Conservation (phyloP, 768 basidiomycete species). For the Amanita rubescens region DNA sequence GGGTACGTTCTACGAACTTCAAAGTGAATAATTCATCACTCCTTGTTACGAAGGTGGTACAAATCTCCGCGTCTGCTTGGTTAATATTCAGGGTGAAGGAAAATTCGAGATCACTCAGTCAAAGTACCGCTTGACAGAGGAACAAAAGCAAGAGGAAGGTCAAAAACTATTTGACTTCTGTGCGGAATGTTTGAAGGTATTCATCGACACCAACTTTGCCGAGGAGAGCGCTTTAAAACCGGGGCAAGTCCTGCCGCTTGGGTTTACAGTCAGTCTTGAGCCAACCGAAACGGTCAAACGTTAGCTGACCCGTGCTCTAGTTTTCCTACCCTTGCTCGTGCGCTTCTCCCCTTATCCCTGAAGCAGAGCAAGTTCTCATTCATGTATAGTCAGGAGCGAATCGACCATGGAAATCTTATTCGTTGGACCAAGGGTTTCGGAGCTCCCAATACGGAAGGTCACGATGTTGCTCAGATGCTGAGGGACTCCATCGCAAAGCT, state of each 20-base stretch:
- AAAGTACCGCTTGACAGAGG: constrained; percentile 94
- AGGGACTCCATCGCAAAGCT: constrained; percentile 68
- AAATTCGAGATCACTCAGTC: constrained; percentile 98
- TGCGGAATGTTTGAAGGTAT: constrained; percentile 85
- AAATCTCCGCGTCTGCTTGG: constrained; percentile 97
- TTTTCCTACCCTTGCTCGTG: constrained; percentile 95
- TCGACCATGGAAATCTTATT: constrained; percentile 91
- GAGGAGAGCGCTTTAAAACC: constrained; percentile 40
- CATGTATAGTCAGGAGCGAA: constrained; percentile 68
- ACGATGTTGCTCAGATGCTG: constrained; percentile 93
- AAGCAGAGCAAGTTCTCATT: neutral
- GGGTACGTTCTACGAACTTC: constrained; percentile 38
- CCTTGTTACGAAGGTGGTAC: constrained; percentile 60
- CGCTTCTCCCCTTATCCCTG: constrained; percentile 24
- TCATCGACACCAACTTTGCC: constrained; percentile 68
- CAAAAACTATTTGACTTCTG: constrained; percentile 96
- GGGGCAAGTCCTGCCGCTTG: constrained; percentile 66
- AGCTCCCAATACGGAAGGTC: constrained; percentile 83
- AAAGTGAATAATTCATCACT: neutral
- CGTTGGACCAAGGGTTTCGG: constrained; percentile 99
- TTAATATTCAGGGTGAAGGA: constrained; percentile 84
- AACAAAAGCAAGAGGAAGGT: constrained; percentile 98
- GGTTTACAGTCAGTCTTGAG: constrained; percentile 78
- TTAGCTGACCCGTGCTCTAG: constrained; percentile 26
- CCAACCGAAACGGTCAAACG: neutral